Conservation (phyloP, 177 flowering plant genomes). For the Vitis hybrid region DNA sequence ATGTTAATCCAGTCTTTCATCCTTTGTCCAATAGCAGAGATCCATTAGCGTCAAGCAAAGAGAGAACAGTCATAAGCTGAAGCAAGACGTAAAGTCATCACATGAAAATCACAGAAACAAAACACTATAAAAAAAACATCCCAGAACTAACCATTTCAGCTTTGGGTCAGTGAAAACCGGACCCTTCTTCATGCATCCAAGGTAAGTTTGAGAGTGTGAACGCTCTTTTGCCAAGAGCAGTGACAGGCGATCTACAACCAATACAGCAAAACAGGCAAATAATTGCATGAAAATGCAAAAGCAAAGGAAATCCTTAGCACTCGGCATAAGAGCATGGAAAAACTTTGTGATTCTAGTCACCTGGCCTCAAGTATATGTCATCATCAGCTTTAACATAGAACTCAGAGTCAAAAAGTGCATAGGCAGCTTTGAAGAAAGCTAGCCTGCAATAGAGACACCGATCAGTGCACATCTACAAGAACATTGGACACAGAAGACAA, state of each 20-base stretch:
- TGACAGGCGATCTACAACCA: conserved; percentile 79
- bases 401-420: conserved; percentile 82
- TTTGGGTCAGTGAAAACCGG: conserved; percentile 90
- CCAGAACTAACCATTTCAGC: conserved; percentile 72
- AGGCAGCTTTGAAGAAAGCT: conserved; percentile 92
- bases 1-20: too few relatives aligned
- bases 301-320: neutral
- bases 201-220: conserved; percentile 74
- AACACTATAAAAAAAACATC: neutral
- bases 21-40: too few relatives aligned
- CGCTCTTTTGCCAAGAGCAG: conserved; percentile 88
- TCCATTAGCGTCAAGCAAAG: neutral
- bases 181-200: conserved; percentile 98
- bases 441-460: conserved; percentile 44
- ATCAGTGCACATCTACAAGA: conserved; percentile 5
- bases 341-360: conserved; percentile 33
- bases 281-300: neutral
- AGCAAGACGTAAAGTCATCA: neutral
- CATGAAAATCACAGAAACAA: neutral
- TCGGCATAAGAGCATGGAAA: neutral
- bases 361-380: conserved; percentile 95
- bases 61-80: neutral
- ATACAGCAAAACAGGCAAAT: conserved; percentile 9
- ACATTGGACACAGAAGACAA: neutral
- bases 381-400: conserved; percentile 98